Evolutionary conservation across 208 protist genomes (phyloP).

Genomic region (Tritrichomonas foetus): DNA sequence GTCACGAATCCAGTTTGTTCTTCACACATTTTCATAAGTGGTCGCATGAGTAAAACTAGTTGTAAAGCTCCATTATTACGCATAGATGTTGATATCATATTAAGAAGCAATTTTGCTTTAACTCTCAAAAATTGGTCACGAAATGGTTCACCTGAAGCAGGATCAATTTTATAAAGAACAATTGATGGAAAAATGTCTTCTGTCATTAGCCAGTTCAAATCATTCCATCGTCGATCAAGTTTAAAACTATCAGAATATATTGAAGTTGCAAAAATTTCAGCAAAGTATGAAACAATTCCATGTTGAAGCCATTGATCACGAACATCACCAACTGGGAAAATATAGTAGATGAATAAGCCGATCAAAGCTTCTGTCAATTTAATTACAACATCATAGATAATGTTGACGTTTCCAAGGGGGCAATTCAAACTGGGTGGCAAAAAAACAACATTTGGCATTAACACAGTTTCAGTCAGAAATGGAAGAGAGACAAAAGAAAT

Average conservation of each 20-base stretch:
- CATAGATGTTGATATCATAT: not conserved
- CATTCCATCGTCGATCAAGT: not conserved
- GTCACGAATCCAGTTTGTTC: not conserved
- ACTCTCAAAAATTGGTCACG: not conserved
- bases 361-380: not conserved
- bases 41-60: not conserved
- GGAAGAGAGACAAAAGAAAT: not conserved
- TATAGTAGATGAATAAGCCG: not conserved
- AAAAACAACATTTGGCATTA: not conserved
- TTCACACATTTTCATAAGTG: not conserved
- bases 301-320: not conserved
- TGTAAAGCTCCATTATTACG: not conserved
- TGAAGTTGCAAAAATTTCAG: not conserved
- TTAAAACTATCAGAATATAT: not conserved
- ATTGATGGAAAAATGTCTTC: conserved; percentile 7
- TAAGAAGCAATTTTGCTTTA: not conserved
- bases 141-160: not conserved
- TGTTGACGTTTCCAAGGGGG: not conserved
- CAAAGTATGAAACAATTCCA: not conserved
- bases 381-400: not conserved
- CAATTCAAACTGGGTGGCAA: not conserved
- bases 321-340: not conserved
- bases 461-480: not conserved
- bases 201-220: not conserved
- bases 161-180: not conserved